Evolutionary conservation across 768 basidiomycete species (phyloP), one percentile per base, ranked within the genome.

Genomic region (Gymnopilus dilepis): DNA sequence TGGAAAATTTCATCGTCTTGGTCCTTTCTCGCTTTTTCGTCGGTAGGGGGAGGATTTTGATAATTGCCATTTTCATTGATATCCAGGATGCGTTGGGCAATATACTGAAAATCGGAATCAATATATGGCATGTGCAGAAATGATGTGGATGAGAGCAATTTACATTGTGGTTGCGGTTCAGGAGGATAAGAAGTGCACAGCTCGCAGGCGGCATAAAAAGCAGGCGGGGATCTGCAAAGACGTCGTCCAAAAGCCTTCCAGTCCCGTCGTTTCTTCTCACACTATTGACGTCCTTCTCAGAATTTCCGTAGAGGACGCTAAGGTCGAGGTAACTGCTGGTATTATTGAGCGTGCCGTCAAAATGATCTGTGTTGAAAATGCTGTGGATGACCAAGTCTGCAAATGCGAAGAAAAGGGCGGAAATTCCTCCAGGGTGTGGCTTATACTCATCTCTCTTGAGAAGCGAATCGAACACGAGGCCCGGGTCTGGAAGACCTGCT

Each of bases 1-100:
- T 90, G 81, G 76, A 91, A 93, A 47, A 93, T 86, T 66, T 92
- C 91, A 52, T 91, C 86, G 57, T 93, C 92, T 69, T 93, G 91
- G 0, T 66, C 73, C 13, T 68, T 48, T 61, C 38, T 68, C 2
- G 59, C 67, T 5, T 74, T 69, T 5, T 73, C 65, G 12, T 63
- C 59, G 6, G 62, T 43, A 21, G 67, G 65, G 7, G 57, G 64
- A 34, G 70, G 70, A 22, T 62, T 69, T 67, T 42, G 64, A 70
- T 80, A 90, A 2, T 74, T 81, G 9, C 81, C 78, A 17, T 72
- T 68, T 72, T 94, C 91, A 68, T 94, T 91, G 73, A 93, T 86
- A 55, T 82, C 77, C 9, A 89, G 68, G 28, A 93, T 76, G 66
- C 82, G 88, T 56, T 87, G 77, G 0, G 90, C 90, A 50, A 91